These are phyloP conservation scores for Oryza nivara DNA, from an alignment of 176 grass and related monocot species.

Conservation along the genomic window DNA sequence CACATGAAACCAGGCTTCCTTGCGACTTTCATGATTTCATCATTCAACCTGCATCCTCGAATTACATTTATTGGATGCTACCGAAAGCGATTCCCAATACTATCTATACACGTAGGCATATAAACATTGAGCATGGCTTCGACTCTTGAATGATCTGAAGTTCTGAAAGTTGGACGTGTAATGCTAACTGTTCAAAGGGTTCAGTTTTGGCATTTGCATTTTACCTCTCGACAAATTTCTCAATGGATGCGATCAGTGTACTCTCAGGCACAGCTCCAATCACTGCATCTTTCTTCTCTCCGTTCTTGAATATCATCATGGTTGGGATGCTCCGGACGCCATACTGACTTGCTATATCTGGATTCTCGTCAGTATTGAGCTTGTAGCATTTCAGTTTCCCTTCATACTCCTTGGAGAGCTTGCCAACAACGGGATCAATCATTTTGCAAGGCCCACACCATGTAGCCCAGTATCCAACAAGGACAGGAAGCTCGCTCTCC, in stretches of 20 bases:
- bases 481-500: slow-evolving; percentile 69
- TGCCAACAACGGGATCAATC: slow-evolving; percentile 75
- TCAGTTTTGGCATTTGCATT: neutral
- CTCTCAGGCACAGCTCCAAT: slow-evolving; percentile 83
- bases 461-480: slow-evolving; percentile 86
- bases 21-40: neutral
- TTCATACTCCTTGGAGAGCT: slow-evolving; percentile 80
- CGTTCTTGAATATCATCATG: slow-evolving; percentile 78
- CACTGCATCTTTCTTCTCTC: slow-evolving; percentile 77
- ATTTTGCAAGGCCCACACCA: slow-evolving; percentile 95
- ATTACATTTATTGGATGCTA: slow-evolving; percentile 28
- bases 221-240: slow-evolving; percentile 60
- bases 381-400: slow-evolving; percentile 86
- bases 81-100: neutral
- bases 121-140: slow-evolving; percentile 12
- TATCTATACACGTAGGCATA: slow-evolving; percentile 25
- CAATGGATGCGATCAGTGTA: slow-evolving; percentile 59
- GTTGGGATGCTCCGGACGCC: slow-evolving; percentile 90
- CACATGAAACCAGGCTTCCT: neutral
- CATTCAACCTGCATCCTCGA: neutral
- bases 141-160: neutral
- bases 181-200: neutral
- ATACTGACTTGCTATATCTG: slow-evolving; percentile 64
- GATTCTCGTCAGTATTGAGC: slow-evolving; percentile 82
- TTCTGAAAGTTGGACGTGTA: neutral